Evolutionary conservation across 331 rosid genomes (phyloP), one percentile per base, ranked within the genome.

Genomic region (Malus hybrid): DNA sequence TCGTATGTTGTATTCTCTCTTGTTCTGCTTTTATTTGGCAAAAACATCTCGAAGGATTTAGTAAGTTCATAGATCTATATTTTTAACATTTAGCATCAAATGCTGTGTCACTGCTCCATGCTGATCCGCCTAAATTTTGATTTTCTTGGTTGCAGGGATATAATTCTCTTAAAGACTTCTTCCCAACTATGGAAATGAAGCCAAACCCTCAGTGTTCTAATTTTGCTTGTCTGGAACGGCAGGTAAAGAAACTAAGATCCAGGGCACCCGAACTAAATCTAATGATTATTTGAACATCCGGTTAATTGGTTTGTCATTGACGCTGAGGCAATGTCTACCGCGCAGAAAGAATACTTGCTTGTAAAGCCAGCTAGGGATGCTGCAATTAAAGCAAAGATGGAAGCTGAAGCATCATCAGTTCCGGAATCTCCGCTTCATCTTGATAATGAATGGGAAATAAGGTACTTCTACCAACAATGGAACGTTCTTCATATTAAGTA

Each of bases 191-290:
- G 99, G 90, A 90, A 87, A 94, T 94, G 99, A 94, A 83, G 89
- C 99, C 99, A 68, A 94, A 94, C 63, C 97, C 97, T 86, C 97
- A 94, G 79, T 94, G 99, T 84, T 90, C 97, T 77, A 94, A 94
- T 80, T 84, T 26, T 68, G 88, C 91, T 84, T 94, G 99, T 88
- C 80, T 88, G 67, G 78, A 86, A 77, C 82, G 97, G 80, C 99
- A 94, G 91, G 99, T 89, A 82, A 84, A 32, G n/a, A 15, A 28
- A 73, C 78, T 57, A 16, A 14, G 53, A 22, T 63, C 67, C 33
- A 73, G 74, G 66, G 71, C 60, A 33, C 68, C 5, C 8, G 15
- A 70, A 71, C 24, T 57, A 66, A 69, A 82, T 60, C 24, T 75
- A 26, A 75, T 60, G 50, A 15, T 55, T 9, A 22, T 20, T 73